Evolutionary conservation across 768 basidiomycete species (phyloP), one percentile per base, ranked within the genome.

Genomic region (Arthromyces matolae): DNA sequence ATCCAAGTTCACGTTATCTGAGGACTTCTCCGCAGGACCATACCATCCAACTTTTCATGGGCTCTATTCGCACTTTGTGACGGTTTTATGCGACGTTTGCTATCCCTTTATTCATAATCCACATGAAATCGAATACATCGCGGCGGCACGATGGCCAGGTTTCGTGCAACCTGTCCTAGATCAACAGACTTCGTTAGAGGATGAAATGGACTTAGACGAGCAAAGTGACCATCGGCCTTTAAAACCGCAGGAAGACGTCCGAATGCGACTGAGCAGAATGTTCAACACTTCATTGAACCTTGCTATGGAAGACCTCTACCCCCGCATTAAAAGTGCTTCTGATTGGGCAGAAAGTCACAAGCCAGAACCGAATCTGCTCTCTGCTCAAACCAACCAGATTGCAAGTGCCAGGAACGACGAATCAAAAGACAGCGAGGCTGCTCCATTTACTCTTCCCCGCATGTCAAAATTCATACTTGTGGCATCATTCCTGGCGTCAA

Each of bases 71-170:
- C 81, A 84, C 47, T 92, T 84, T 51, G 60, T 74, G 16, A 69
- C 76, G 6, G 69, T 78, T 8, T 63, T 92, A 2, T 79, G 79
- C 58, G 76, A 79, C 38, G 70, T 78, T 24, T 82, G 88, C 59
- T 75, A 75, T 18, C 72, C 79, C 5, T 89, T 83, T 62, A 81
- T 79, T 3, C 76, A 73, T 32, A 83, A 90, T 57, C 78, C 81
- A 1, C 61, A 79, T 40, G 89, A 92, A 58, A 71, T 92, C 1
- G 75, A 77, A 34, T 92, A 91, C 58, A 76, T 92, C 23, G 80
- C 85, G 2, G 81, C 84, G 0, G 85, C 89, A 5, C 75, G 83
- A 18, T 92, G 90, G 89, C 86, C 89, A 0, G 84, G 81, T 2
- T 91, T 89, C 55, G 76, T 84, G 1, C 76, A 81, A 45, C 88